These are phyloP conservation scores for Fusarium anguioides DNA, from an alignment of 2,329 filamentous ascomycete species.

Conservation along the genomic window DNA sequence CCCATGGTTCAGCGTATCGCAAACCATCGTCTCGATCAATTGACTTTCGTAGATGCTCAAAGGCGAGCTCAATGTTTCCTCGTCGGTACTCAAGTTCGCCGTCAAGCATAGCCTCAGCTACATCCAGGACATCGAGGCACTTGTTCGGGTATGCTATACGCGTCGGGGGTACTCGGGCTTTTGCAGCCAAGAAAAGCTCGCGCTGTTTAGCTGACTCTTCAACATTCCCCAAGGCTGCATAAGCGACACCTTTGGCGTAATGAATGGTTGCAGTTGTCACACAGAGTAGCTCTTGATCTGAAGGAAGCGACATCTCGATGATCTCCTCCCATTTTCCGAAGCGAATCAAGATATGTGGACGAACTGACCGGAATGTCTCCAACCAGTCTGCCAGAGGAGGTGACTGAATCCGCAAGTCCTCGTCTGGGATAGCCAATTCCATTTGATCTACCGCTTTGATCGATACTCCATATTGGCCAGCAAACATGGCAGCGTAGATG, in stretches of 20 bases:
- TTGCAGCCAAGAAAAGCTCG: slow-evolving; percentile 61
- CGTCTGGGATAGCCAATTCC: slow-evolving; percentile 69
- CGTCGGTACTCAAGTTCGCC: slow-evolving; percentile 78
- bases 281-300: slow-evolving; percentile 69
- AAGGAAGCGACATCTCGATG: slow-evolving; percentile 63
- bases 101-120: slow-evolving; percentile 73
- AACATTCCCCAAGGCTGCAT: slow-evolving; percentile 66
- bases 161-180: slow-evolving; percentile 61
- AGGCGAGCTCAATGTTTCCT: slow-evolving; percentile 67
- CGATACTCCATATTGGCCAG: slow-evolving; percentile 70
- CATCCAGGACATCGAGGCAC: slow-evolving; percentile 68
- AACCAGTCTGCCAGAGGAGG: slow-evolving; percentile 82
- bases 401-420: slow-evolving; percentile 56
- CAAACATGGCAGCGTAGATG: slow-evolving; percentile 81
- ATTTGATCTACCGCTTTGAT: slow-evolving; percentile 68
- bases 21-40: slow-evolving; percentile 69
- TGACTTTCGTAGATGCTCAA: slow-evolving; percentile 64
- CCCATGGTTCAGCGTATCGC: slow-evolving; percentile 79
- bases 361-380: slow-evolving; percentile 73
- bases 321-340: slow-evolving; percentile 78
- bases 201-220: slow-evolving; percentile 63
- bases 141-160: slow-evolving; percentile 76
- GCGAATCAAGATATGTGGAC: slow-evolving; percentile 74
- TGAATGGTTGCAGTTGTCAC: slow-evolving; percentile 73
- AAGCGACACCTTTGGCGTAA: slow-evolving; percentile 75